Evolutionary conservation across 2,329 filamentous ascomycete species (phyloP).

Genomic region (Sclerotinia trifoliorum): DNA sequence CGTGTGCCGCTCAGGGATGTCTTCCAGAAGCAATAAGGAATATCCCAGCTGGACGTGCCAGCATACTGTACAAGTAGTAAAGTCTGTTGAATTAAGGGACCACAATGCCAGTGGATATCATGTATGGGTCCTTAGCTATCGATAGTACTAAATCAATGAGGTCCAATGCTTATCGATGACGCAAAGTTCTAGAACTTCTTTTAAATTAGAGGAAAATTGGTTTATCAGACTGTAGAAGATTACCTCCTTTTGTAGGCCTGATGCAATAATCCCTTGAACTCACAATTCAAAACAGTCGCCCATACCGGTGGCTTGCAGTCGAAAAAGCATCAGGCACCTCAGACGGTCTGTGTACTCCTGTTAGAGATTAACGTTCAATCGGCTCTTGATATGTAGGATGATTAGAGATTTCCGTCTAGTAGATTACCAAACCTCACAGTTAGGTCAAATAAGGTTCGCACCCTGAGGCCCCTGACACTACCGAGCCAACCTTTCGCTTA

Average conservation of each 20-base stretch:
- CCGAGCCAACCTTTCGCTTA: too few species aligned
- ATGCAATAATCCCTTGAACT: not conserved
- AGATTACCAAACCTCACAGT: too few species aligned
- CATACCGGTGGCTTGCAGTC: not conserved
- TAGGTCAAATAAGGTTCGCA: too few species aligned
- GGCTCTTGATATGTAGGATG: too few species aligned
- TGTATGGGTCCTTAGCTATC: not conserved
- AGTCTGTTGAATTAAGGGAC: not conserved
- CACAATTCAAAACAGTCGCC: not conserved
- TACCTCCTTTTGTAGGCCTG: too few species aligned
- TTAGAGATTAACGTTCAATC: too few species aligned
- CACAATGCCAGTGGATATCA: not conserved
- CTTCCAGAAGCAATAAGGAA: not conserved
- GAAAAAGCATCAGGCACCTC: not conserved
- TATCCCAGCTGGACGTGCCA: not conserved
- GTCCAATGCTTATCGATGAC: not conserved
- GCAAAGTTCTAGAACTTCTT: not conserved
- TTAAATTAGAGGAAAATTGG: too few species aligned
- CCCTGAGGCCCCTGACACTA: too few species aligned
- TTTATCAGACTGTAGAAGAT: too few species aligned
- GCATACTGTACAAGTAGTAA: not conserved
- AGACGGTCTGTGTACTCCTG: too few species aligned
- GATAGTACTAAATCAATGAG: not conserved
- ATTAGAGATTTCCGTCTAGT: too few species aligned
- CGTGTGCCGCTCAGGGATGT: too few species aligned